Evolutionary conservation across 2,329 filamentous ascomycete genomes (phyloP).

Genomic region (Fusarium sp.): DNA sequence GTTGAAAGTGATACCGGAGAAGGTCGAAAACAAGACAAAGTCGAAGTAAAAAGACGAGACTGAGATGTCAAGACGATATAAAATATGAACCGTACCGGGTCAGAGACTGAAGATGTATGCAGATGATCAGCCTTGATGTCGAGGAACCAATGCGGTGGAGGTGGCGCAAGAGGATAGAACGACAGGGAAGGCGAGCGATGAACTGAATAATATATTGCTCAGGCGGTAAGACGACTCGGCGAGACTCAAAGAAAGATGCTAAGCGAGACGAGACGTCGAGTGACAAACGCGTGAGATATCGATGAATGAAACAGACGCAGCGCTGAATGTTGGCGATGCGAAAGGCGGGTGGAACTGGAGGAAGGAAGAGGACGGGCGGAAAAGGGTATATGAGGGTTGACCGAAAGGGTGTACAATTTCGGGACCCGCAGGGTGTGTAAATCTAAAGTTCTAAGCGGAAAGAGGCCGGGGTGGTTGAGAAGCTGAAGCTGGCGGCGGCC

Average conservation of each 20-base stretch:
- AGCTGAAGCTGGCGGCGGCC: conserved; percentile 31
- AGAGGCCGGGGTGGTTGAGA: conserved; percentile 6
- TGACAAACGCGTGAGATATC: conserved; percentile 21
- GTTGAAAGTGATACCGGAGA: conserved; percentile 18
- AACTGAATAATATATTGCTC: conserved; percentile 31
- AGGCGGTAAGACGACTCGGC: conserved; percentile 11
- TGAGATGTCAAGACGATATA: conserved; percentile 27
- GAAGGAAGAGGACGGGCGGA: conserved; percentile 37
- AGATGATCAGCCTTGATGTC: conserved; percentile 25
- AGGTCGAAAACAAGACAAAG: conserved; percentile 11
- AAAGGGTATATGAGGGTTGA: conserved; percentile 43
- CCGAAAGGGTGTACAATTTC: conserved; percentile 18
- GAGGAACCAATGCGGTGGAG: conserved; percentile 21
- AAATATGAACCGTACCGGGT: conserved; percentile 38
- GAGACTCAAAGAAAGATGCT: conserved; percentile 3
- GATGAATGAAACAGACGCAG: conserved; percentile 23
- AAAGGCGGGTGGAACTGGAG: conserved; percentile 42
- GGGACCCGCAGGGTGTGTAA: conserved; percentile 21
- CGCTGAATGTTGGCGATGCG: conserved; percentile 24
- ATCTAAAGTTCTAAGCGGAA: neutral
- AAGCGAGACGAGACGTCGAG: conserved; percentile 18
- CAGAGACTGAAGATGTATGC: conserved; percentile 28
- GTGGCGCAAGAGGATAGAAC: conserved; percentile 27
- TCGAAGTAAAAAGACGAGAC: conserved; percentile 11
- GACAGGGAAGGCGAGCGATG: conserved; percentile 25